Conservation (phyloP, 2,329 filamentous ascomycete species). For the Monilinia polystroma region DNA sequence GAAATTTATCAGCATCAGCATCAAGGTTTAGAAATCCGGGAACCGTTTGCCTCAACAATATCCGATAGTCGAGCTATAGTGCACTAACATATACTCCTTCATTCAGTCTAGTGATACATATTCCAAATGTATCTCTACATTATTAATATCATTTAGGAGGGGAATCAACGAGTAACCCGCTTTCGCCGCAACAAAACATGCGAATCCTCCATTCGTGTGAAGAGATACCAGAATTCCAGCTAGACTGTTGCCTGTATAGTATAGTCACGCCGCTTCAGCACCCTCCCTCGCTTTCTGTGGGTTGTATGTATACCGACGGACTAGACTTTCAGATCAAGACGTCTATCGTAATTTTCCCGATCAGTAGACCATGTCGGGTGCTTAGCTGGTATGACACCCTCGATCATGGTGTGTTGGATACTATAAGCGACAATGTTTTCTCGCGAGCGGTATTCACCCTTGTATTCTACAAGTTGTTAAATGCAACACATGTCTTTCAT, state of each 20-base stretch:
- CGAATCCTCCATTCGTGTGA: conserved; percentile 29
- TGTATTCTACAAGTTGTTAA: conserved; percentile 46
- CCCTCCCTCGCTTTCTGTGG: conserved; percentile 51
- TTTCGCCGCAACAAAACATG: conserved; percentile 59
- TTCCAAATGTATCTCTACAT: conserved; percentile 57
- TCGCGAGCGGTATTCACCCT: conserved; percentile 47
- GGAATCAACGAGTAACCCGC: conserved; percentile 72
- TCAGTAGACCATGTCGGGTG: conserved; percentile 23
- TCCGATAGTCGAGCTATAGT: conserved; percentile 63
- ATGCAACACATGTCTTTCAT: too few relatives aligned
- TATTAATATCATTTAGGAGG: conserved; percentile 58
- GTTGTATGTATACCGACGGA: conserved; percentile 4
- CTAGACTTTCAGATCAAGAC: conserved; percentile 21
- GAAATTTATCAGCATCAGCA: background rate
- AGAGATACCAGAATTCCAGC: conserved; percentile 62
- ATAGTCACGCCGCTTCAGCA: conserved; percentile 61
- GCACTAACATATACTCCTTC: conserved; percentile 56
- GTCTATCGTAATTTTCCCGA: conserved; percentile 9
- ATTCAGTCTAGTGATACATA: conserved; percentile 61
- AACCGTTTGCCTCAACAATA: conserved; percentile 36
- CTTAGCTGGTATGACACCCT: conserved; percentile 53
- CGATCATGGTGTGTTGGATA: conserved; percentile 58
- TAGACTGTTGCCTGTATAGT: conserved; percentile 44
- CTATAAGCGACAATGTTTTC: conserved; percentile 65
- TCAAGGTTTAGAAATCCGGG: conserved; percentile 12